These are phyloP conservation scores for Solanum gandarillasii DNA, from an alignment of 257 asterid genomes.

Conservation along the genomic window DNA sequence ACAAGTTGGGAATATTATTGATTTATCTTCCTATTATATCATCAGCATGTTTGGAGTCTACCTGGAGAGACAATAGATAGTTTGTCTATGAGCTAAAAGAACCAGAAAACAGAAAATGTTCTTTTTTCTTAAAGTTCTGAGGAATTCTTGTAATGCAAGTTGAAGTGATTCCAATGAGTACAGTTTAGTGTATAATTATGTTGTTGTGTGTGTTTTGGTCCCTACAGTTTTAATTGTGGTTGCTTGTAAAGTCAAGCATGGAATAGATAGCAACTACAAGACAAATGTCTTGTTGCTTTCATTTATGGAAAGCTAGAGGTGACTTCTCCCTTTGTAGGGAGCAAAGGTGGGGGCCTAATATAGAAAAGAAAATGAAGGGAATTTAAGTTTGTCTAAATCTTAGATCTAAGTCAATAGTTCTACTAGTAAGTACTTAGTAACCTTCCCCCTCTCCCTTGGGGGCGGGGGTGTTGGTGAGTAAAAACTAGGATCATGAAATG, in stretches of 20 bases:
- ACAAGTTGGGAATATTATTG: neutral
- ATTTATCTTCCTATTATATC: neutral
- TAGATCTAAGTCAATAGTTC: neutral
- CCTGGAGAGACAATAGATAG: neutral
- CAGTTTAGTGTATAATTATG: neutral
- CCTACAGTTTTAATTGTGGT: slow-evolving; percentile 8
- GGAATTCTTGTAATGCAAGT: slow-evolving; percentile 11
- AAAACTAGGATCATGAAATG: neutral
- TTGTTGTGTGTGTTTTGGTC: neutral
- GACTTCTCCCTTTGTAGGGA: neutral
- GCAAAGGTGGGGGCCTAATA: neutral
- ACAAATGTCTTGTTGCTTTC: neutral
- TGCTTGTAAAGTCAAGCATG: slow-evolving; percentile 13
- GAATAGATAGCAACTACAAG: slow-evolving; percentile 1
- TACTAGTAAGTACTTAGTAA: neutral
- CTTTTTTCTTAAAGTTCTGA: neutral
- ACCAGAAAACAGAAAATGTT: neutral
- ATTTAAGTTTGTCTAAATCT: neutral
- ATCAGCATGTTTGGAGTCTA: neutral
- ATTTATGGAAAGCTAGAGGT: neutral
- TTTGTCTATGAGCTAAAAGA: neutral
- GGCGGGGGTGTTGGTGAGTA: neutral
- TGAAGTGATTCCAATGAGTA: neutral
- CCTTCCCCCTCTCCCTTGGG: neutral
- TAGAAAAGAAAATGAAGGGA: neutral